phyloP scores from a whole-genome alignment of 352 stramenopile genomes.

The Globisporangium nagaii region DNA sequence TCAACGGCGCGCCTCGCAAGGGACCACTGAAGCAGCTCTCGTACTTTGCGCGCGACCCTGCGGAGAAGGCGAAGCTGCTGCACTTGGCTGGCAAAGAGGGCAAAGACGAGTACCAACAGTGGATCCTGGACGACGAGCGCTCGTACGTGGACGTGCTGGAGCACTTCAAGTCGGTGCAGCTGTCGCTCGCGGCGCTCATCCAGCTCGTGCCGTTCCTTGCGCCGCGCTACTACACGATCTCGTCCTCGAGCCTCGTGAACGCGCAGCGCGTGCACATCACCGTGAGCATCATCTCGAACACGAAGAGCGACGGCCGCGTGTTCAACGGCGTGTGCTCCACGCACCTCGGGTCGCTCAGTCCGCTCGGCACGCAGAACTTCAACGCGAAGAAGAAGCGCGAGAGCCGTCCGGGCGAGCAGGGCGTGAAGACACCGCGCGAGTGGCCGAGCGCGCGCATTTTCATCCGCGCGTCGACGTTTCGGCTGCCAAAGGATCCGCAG shows the following conservation, averaged over 20 bases:
- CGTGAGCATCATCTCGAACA: constrained; percentile 88
- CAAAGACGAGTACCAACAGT: constrained; percentile 92
- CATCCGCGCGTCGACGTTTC: constrained; percentile 94
- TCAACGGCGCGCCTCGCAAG: constrained; percentile 90
- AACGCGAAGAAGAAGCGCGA: constrained; percentile 75
- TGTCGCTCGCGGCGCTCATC: constrained; percentile 82
- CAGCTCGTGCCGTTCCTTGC: constrained; percentile 91
- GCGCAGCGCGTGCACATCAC: constrained; percentile 93
- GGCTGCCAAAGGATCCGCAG: constrained; percentile 80
- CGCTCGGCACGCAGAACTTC: constrained; percentile 24
- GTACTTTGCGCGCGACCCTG: constrained; percentile 56
- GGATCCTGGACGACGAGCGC: constrained; percentile 88
- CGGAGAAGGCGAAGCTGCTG: constrained; percentile 51
- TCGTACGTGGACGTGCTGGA: constrained; percentile 90
- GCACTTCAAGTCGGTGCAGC: constrained; percentile 57
- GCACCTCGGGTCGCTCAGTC: constrained; percentile 78
- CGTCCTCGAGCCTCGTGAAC: constrained; percentile 90
- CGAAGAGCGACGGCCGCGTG: constrained; percentile 64
- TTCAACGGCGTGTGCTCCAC: constrained; percentile 94
- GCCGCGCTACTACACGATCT: constrained; percentile 98
- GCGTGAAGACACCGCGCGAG: constrained; percentile 51
- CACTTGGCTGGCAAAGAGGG: constrained; percentile 79
- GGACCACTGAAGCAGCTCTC: constrained; percentile 76
- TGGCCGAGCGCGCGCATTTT: constrained; percentile 88
- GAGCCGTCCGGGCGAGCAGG: constrained; percentile 66